Conservation (phyloP, 2,329 filamentous ascomycete genomes). For the Claviceps purpurea region DNA sequence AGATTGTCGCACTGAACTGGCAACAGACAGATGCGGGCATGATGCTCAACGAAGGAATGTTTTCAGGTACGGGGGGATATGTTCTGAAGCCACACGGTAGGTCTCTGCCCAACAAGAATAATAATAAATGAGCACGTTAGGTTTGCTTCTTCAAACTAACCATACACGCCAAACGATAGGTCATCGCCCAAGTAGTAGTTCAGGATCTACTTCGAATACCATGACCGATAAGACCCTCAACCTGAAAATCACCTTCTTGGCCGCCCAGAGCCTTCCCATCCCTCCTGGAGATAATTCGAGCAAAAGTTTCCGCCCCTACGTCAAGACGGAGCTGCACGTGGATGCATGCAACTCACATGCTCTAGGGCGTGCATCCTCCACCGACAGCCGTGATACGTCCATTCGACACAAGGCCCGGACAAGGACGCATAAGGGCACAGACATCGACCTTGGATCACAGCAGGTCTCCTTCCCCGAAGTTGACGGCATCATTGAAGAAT, state of each 20-base stretch:
- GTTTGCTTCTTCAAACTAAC: not conserved
- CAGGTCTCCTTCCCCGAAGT: conserved; percentile 42
- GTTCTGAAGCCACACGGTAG: conserved; percentile 66
- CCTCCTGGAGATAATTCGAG: conserved; percentile 37
- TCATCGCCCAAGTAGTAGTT: conserved; percentile 16
- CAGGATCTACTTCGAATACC: conserved; percentile 12
- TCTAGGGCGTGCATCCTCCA: conserved; percentile 20
- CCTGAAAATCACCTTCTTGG: conserved; percentile 60
- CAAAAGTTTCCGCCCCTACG: conserved; percentile 59
- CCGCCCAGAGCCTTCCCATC: conserved; percentile 62
- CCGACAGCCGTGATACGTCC: conserved; percentile 25
- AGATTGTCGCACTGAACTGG: conserved; percentile 90
- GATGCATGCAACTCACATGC: conserved; percentile 44
- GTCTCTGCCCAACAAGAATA: not conserved
- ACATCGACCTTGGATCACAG: conserved; percentile 50
- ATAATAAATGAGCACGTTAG: not conserved
- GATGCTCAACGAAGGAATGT: conserved; percentile 95
- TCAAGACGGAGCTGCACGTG: conserved; percentile 74
- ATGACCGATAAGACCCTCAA: conserved; percentile 47
- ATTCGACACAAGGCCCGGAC: conserved; percentile 46
- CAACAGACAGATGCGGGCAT: conserved; percentile 82
- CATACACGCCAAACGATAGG: conserved; percentile 7
- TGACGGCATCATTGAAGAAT: conserved; percentile 47
- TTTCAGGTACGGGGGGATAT: conserved; percentile 70
- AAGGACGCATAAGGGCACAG: conserved; percentile 40